A percentile compares a stretch with the other conserved stretches of the same genome.
phyloP scores from a whole-genome alignment of 2,329 filamentous ascomycete genomes.

The Endothia cerciana region DNA sequence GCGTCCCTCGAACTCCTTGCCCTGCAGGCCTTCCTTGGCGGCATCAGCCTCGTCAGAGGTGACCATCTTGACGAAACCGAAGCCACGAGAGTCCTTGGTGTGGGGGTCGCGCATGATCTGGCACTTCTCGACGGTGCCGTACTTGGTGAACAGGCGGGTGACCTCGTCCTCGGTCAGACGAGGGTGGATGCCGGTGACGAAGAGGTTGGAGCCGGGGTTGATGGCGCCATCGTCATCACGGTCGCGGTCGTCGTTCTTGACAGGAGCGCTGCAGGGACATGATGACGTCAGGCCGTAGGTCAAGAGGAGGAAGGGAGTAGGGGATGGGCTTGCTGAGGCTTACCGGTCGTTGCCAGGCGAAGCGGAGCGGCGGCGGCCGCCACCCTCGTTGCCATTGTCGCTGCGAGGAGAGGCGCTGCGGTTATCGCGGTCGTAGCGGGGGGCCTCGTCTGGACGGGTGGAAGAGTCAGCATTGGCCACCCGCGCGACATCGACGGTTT shows the following conservation, averaged over 20 bases:
- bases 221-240: constrained; percentile 67
- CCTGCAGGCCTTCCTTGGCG: constrained; percentile 93
- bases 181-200: constrained; percentile 97
- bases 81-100: constrained; percentile 97
- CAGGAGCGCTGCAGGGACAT: constrained; percentile 42
- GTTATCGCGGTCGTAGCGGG: constrained; percentile 69
- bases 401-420: constrained; percentile 69
- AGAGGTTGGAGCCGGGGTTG: constrained; percentile 97
- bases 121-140: constrained; percentile 97
- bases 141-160: constrained; percentile 95
- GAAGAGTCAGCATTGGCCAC: constrained; percentile 15
- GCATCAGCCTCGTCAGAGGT: constrained; percentile 94
- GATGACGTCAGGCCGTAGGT: constrained; percentile 14
- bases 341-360: constrained; percentile 62
- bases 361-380: constrained; percentile 61
- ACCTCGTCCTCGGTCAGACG: constrained; percentile 89
- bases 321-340: constrained; percentile 28
- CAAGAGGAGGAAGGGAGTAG: too few relatives aligned
- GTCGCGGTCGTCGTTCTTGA: constrained; percentile 54
- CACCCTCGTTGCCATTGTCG: constrained; percentile 61
- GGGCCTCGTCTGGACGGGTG: constrained; percentile 57
- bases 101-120: constrained; percentile 99
- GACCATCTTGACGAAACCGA: constrained; percentile 99
- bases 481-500: constrained; percentile 1
- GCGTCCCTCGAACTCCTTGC: constrained; percentile 91